phyloP scores from a whole-genome alignment of 2,329 filamentous ascomycete genomes.

The Talaromyces sp. region DNA sequence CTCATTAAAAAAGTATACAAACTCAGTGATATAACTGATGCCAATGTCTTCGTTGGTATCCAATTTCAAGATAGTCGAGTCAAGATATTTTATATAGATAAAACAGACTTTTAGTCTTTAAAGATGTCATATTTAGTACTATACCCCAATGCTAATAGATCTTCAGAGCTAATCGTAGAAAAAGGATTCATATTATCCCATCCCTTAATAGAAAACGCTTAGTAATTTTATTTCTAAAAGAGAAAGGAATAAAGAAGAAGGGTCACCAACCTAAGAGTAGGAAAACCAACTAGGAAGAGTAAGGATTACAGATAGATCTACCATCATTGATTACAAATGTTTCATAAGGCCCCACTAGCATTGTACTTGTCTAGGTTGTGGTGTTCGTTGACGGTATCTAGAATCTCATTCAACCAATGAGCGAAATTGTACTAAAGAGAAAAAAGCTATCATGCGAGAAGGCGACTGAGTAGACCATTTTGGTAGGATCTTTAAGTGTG shows the following conservation, averaged over 20 bases:
- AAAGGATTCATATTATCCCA: conserved; percentile 11
- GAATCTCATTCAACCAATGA: no score
- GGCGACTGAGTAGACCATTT: no score
- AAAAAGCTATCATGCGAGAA: no score
- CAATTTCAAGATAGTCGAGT: conserved; percentile 1
- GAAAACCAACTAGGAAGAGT: neutral
- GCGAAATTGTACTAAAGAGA: no score
- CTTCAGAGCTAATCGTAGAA: neutral
- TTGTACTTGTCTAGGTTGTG: no score
- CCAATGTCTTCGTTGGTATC: conserved; percentile 2
- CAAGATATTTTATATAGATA: conserved; percentile 8
- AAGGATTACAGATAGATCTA: conserved; percentile 2
- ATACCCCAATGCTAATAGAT: neutral
- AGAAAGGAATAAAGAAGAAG: neutral
- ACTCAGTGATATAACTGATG: neutral
- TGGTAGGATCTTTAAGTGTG: no score
- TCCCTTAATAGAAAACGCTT: neutral
- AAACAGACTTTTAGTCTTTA: conserved; percentile 6
- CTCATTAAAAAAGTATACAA: conserved; percentile 2
- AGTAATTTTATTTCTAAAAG: conserved; percentile 7
- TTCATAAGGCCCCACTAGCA: neutral
- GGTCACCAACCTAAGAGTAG: neutral
- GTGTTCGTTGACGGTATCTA: no score
- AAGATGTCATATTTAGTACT: conserved; percentile 4
- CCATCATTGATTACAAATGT: conserved; percentile 7